Evolutionary conservation across 306 rosid genomes (phyloP).

Genomic region (Geum urbanum): DNA sequence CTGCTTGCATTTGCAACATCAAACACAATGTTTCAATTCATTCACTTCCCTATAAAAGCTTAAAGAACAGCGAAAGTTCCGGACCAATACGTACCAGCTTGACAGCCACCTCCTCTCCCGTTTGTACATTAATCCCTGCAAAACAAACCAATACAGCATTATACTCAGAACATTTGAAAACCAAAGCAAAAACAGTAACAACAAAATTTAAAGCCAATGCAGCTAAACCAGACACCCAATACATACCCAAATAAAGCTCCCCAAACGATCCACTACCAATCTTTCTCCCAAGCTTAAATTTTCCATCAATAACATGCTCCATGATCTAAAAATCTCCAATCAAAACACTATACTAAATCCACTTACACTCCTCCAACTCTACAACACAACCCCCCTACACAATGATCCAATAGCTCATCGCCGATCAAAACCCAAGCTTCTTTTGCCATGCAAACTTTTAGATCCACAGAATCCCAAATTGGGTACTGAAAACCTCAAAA

Average conservation of each 20-base stretch:
- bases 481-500: no score
- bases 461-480: slow-evolving; percentile 25
- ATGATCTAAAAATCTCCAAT: slow-evolving; percentile 47
- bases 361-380: slow-evolving; percentile 27
- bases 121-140: slow-evolving; percentile 80
- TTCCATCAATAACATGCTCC: slow-evolving; percentile 91
- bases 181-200: slow-evolving; percentile 8
- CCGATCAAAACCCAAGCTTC: slow-evolving; percentile 25
- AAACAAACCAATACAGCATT: slow-evolving; percentile 43
- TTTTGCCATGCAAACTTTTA: slow-evolving; percentile 32
- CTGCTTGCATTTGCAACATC: background rate
- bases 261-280: slow-evolving; percentile 98
- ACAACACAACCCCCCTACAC: slow-evolving; percentile 33
- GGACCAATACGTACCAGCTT: slow-evolving; percentile 62
- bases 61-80: slow-evolving; percentile 14
- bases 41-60: background rate
- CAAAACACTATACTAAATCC: slow-evolving; percentile 24
- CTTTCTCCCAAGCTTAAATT: slow-evolving; percentile 93
- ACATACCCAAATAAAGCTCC: slow-evolving; percentile 84
- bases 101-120: slow-evolving; percentile 96
- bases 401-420: slow-evolving; percentile 29
- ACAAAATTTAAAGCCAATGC: slow-evolving; percentile 17
- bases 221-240: background rate
- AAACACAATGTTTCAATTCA: background rate
- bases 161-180: slow-evolving; percentile 5